Evolutionary conservation across 768 basidiomycete species (phyloP).

Genomic region (Russula ochroleuca): DNA sequence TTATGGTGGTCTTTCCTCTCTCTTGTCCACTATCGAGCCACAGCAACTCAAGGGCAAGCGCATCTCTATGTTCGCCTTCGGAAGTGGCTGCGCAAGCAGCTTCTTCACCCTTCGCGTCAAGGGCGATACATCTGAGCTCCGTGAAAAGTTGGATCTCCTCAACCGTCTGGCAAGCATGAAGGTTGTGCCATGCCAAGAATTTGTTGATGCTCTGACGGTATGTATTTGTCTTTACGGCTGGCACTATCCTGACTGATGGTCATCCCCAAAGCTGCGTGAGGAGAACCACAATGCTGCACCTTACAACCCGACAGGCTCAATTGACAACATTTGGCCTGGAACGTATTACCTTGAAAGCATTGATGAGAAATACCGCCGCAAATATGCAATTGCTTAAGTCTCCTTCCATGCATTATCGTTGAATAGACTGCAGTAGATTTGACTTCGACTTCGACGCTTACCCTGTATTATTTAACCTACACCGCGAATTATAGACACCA

Average conservation of each 20-base stretch:
- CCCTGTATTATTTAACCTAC: conserved; percentile 15
- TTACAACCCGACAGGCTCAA: conserved; percentile 79
- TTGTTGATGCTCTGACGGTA: conserved; percentile 76
- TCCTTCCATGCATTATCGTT: neutral
- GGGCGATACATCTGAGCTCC: conserved; percentile 82
- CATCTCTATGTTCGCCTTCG: conserved; percentile 93
- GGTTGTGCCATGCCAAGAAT: conserved; percentile 89
- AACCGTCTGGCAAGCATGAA: conserved; percentile 78
- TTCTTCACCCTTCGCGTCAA: conserved; percentile 88
- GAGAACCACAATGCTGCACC: conserved; percentile 89
- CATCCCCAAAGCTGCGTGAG: conserved; percentile 65
- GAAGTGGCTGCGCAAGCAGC: conserved; percentile 88
- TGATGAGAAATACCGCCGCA: conserved; percentile 88
- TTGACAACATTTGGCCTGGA: conserved; percentile 93
- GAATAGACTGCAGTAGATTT: conserved; percentile 10
- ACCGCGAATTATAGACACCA: conserved; percentile 17
- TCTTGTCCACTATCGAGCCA: conserved; percentile 71
- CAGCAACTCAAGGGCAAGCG: conserved; percentile 74
- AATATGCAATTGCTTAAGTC: conserved; percentile 46
- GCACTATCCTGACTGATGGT: neutral
- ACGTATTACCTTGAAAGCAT: conserved; percentile 89
- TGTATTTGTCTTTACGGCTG: conserved; percentile 4
- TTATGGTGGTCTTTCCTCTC: conserved; percentile 88
- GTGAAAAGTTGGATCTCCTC: conserved; percentile 74
- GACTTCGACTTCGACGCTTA: neutral